A percentile compares a stretch with the other conserved stretches of the same genome.
phyloP scores from a whole-genome alignment of 257 asterid genomes.

The Coffea canephora region DNA sequence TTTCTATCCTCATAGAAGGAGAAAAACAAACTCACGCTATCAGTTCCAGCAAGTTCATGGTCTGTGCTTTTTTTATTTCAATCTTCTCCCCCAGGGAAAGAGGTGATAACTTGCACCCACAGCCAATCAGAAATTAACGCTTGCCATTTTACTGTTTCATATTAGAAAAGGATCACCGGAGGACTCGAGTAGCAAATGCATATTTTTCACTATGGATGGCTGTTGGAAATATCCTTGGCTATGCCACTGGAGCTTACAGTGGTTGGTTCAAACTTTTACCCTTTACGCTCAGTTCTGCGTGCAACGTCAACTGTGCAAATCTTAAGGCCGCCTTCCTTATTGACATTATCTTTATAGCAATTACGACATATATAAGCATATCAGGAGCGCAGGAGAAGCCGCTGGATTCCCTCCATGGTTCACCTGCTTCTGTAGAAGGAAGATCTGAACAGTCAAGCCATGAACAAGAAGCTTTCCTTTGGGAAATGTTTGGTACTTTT shows the following conservation, averaged over 20 bases:
- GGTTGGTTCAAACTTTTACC: constrained; percentile 78
- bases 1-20: neutral
- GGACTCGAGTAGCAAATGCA: constrained; percentile 82
- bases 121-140: constrained; percentile 3
- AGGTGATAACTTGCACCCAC: neutral
- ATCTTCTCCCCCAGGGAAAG: neutral
- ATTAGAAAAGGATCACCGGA: constrained; percentile 73
- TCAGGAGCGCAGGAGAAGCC: constrained; percentile 69
- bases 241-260: constrained; percentile 79
- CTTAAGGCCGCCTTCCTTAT: constrained; percentile 78
- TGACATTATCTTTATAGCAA: constrained; percentile 57
- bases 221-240: constrained; percentile 79
- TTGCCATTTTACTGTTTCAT: constrained; percentile 16
- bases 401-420: constrained; percentile 23
- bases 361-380: constrained; percentile 64
- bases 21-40: neutral
- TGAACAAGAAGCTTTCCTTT: constrained; percentile 71
- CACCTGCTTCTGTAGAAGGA: constrained; percentile 41
- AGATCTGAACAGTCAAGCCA: constrained; percentile 31
- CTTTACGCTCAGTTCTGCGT: constrained; percentile 64
- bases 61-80: neutral
- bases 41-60: neutral
- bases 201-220: constrained; percentile 85
- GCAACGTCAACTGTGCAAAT: constrained; percentile 74
- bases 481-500: constrained; percentile 78